Base-by-base conservation (phyloP, 768 basidiomycete genomes). In the Hemileccinum rubropunctum region DNA sequence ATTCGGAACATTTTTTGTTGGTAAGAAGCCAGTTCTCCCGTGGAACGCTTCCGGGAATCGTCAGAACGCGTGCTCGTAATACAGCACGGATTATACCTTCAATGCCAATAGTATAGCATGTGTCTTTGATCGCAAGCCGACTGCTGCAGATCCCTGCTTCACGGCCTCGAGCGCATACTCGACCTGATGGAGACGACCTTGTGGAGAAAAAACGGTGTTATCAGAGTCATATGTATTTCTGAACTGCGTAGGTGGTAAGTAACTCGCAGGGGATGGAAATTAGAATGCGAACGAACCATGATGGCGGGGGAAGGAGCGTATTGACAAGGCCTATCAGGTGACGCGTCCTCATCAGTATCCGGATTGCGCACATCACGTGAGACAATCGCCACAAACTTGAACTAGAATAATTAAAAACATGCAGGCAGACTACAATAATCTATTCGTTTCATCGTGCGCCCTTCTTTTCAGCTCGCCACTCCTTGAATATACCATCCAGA, bases 1-100 rank as follows among this genome's bases (percentile, higher is more conserved):
- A 99, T 95, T 64, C 94, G 81, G 71, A 95, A 97, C 87, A 98
- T 90, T 80, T 99, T 98, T 76, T 98, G 95, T 68, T 99, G 97
- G 78, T 98, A 98, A n/a, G 91, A 92, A 14, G 97, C 95, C 45
- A 99, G 80, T 69, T 98, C 95, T 52, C 97, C 97, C 13, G 93
- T 95, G 26, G 97, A 98, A 70, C 95, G 83, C 97, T 99, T 43
- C n/a, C 38, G 14, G 36, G 17, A 15, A 36, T 53, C 33, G 30
- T 57, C 41, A 60, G 36, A 14, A 17, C 36, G 48, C 38, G 42
- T 18, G 20, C 33, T 38, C 5, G 11, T 20, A 12, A 33, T 41
- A 21, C 6, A 30, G 40, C 11, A 32, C 20, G 26, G 3, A 27
- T 18, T 77, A 48, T 43, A 90, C 95, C 82, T 98, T 99, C 54